These are phyloP conservation scores for Cichorium intybus DNA, from an alignment of 140 eudicot species.

Conservation along the genomic window DNA sequence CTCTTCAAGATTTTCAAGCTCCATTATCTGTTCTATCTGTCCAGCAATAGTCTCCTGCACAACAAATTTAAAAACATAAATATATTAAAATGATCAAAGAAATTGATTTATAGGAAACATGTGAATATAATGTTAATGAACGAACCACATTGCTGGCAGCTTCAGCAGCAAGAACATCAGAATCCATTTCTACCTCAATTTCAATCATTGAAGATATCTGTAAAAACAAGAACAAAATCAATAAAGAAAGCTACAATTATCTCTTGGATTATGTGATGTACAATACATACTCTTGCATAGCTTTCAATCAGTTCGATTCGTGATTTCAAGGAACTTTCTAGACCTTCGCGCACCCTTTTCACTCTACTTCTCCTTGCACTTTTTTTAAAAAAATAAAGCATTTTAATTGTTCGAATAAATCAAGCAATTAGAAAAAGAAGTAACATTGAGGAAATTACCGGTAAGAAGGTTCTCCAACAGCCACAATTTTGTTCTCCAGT, in stretches of 20 bases:
- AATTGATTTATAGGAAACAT: neutral
- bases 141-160: constrained; percentile 71
- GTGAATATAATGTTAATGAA: constrained; percentile 10
- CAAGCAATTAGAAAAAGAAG: constrained; percentile 1
- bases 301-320: constrained; percentile 89
- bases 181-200: constrained; percentile 97
- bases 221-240: constrained; percentile 12
- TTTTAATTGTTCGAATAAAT: neutral
- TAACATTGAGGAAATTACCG: constrained; percentile 46
- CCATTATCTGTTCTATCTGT: constrained; percentile 95
- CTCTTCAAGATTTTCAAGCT: constrained; percentile 98
- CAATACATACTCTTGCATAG: constrained; percentile 83
- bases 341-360: constrained; percentile 83
- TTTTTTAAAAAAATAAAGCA: neutral
- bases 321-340: constrained; percentile 70
- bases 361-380: constrained; percentile 89
- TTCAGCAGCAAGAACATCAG: constrained; percentile 97
- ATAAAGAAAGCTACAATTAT: neutral
- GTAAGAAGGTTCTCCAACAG: constrained; percentile 97
- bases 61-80: neutral
- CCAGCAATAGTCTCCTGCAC: constrained; percentile 83
- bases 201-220: constrained; percentile 98
- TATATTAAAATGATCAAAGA: neutral
- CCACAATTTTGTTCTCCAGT: constrained; percentile 92
- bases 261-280: neutral